These are phyloP conservation scores for Annulohypoxylon maeteangense DNA, from an alignment of 495 filamentous ascomycete genomes.

Conservation along the genomic window DNA sequence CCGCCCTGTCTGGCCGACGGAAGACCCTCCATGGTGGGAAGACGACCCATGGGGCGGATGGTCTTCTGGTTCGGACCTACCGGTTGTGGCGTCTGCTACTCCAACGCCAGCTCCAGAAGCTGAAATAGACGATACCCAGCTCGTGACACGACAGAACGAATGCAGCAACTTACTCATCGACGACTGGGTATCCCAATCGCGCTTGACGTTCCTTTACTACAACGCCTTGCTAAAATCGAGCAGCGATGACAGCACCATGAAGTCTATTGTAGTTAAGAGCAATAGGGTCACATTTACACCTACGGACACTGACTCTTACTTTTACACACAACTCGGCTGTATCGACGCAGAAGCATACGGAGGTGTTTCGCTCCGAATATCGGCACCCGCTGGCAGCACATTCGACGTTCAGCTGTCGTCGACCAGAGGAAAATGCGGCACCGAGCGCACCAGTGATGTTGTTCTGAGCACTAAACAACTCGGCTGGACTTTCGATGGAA, in stretches of 20 bases:
- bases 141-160: constrained; percentile 38
- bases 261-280: constrained; percentile 63
- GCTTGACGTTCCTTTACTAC: constrained; percentile 72
- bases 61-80: constrained; percentile 15
- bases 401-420: constrained; percentile 64
- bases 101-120: constrained; percentile 7
- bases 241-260: constrained; percentile 70
- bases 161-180: constrained; percentile 67
- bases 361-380: constrained; percentile 68
- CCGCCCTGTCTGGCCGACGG: constrained; percentile 11
- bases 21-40: constrained; percentile 35
- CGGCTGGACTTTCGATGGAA: constrained; percentile 70
- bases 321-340: constrained; percentile 69
- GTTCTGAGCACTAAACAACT: constrained; percentile 59
- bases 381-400: constrained; percentile 64
- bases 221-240: constrained; percentile 67
- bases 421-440: constrained; percentile 56
- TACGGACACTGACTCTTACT: constrained; percentile 60
- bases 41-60: constrained; percentile 37
- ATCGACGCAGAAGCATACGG: constrained; percentile 64
- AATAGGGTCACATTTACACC: constrained; percentile 67
- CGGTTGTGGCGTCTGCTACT: constrained; percentile 5
- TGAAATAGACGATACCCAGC: constrained; percentile 3
- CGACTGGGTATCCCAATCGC: constrained; percentile 71
- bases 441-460: constrained; percentile 49